Base-by-base conservation (phyloP, 257 asterid genomes). In the Salvia rosmarinus region DNA sequence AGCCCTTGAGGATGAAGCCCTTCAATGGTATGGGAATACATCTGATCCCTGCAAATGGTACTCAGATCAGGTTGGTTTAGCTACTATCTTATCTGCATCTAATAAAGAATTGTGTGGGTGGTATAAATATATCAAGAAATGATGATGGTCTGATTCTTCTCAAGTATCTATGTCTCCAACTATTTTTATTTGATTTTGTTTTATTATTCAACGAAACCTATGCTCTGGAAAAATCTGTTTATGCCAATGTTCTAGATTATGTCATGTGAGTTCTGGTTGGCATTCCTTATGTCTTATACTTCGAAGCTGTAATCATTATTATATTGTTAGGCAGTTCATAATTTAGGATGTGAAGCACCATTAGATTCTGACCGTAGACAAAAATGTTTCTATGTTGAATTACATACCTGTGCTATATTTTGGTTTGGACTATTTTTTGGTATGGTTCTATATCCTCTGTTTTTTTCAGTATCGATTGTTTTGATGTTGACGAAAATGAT, bases 401-500 rank as follows among this genome's bases (percentile, higher is more conserved):
- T 54, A 19, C 25, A n/a, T 72, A 30, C 32, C 47, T 57, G 62
- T 78, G 47, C 62, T 14, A 28, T 69, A n/a, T 63, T 50, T 74
- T 78, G 19, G n/a, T 47, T 42, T 46, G 73, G 65, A 47, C 43
- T 47, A 13, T 68, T 57, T 34, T 39, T 42, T 23, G 1, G 68
- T 50, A 17, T 51, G 52, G 71, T 67, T 46, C 78, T 51, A 75
- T 75, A 71, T 75, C 74, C 51, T 76, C 35, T 71, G 43, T 72
- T 68, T 72, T 74, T 83, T 72, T 75, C 92, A 92, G 98, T 87
- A 82, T 77, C 74, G 76, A 70, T 66, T 74, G 66, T 75, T 82
- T 81, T 81, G 98, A 92, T 87, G 86, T 83, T 90, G 97, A 92
- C 86, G 97, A 92, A 85, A 88, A 90, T 74, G 96, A 84, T 28